Conservation (phyloP, 305 asterid species). For the Fraxinus platypoda region DNA sequence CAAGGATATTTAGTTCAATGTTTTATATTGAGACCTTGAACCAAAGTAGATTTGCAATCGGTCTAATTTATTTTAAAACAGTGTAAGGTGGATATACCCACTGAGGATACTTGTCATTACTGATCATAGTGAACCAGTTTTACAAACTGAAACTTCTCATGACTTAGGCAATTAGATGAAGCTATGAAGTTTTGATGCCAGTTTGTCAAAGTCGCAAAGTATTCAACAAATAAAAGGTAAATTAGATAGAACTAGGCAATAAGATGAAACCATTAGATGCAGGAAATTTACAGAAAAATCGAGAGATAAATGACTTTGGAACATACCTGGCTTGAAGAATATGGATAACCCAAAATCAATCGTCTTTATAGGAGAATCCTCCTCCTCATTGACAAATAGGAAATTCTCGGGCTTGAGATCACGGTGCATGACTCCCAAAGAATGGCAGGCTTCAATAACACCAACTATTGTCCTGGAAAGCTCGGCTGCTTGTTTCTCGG, state of each 20-base stretch:
- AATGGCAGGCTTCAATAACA: slow-evolving; percentile 71
- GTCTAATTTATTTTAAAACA: background rate
- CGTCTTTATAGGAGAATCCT: slow-evolving; percentile 65
- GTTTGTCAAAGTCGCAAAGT: background rate
- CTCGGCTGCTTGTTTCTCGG: slow-evolving; percentile 77
- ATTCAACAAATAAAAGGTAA: background rate
- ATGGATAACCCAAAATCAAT: slow-evolving; percentile 80
- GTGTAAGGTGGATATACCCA: background rate
- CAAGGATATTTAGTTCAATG: background rate
- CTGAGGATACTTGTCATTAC: background rate
- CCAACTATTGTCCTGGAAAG: slow-evolving; percentile 70
- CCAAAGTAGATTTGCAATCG: background rate
- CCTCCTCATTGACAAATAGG: slow-evolving; percentile 56
- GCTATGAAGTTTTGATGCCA: background rate
- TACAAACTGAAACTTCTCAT: background rate
- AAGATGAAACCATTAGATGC: slow-evolving; percentile 1
- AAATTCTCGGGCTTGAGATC: slow-evolving; percentile 90
- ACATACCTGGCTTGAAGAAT: slow-evolving; percentile 82
- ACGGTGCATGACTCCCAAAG: slow-evolving; percentile 85
- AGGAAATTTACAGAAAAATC: background rate
- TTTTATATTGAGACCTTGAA: background rate
- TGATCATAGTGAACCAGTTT: background rate
- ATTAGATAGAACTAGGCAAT: background rate
- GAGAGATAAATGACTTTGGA: background rate
- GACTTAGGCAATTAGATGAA: background rate